These are phyloP conservation scores for Aspergillus nanangensis DNA, from an alignment of 495 filamentous ascomycete species.

Conservation along the genomic window DNA sequence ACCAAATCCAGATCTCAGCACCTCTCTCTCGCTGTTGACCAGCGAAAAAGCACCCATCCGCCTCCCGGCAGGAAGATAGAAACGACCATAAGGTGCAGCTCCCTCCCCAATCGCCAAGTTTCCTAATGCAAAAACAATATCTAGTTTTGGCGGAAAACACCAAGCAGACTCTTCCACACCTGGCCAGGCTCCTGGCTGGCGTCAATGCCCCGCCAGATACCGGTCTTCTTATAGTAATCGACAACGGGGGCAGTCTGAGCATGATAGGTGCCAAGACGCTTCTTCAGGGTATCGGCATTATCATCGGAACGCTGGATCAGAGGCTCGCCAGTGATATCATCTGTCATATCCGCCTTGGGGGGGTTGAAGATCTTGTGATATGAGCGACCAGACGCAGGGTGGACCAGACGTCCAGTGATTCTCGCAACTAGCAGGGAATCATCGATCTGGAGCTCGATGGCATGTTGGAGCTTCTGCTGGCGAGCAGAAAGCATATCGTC, in stretches of 20 bases:
- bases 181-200: constrained; percentile 93
- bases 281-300: constrained; percentile 95
- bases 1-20: neutral
- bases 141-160: constrained; percentile 63
- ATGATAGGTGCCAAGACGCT: constrained; percentile 92
- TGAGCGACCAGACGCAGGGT: constrained; percentile 90
- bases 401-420: constrained; percentile 93
- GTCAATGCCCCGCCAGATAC: constrained; percentile 95
- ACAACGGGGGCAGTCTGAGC: constrained; percentile 89
- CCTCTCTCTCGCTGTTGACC: neutral
- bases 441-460: constrained; percentile 94
- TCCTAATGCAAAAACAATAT: no score
- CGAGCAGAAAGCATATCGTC: constrained; percentile 80
- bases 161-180: constrained; percentile 90
- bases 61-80: neutral
- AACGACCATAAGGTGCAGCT: no score
- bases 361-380: constrained; percentile 99
- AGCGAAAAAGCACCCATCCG: neutral
- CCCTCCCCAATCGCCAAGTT: no score
- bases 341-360: constrained; percentile 89
- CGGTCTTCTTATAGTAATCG: constrained; percentile 91
- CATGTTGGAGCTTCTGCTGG: constrained; percentile 81
- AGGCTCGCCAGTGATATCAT: constrained; percentile 95
- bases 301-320: constrained; percentile 95
- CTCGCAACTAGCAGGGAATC: constrained; percentile 87